A percentile compares a stretch with the other conserved stretches of the same genome.
Evolutionary conservation across 352 stramenopile genomes (phyloP).

Genomic region (Globisporangium viniferum): DNA sequence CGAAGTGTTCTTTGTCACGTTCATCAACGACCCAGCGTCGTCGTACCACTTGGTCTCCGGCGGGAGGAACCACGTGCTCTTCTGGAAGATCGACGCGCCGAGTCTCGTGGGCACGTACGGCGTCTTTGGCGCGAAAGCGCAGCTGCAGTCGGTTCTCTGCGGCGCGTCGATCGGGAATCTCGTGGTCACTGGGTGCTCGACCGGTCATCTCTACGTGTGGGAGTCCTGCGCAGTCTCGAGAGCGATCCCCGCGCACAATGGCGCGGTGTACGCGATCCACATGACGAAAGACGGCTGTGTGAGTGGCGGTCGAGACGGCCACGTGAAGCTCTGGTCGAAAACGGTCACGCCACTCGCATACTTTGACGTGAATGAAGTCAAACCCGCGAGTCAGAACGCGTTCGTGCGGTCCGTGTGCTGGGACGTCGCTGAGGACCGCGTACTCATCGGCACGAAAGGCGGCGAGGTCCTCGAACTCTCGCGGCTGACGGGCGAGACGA

Average conservation of each 20-base stretch:
- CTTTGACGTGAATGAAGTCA: constrained; percentile 54
- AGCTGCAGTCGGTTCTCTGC: constrained; percentile 58
- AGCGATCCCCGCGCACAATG: constrained; percentile 63
- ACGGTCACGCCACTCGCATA: constrained; percentile 46
- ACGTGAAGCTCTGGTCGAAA: constrained; percentile 70
- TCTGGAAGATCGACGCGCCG: constrained; percentile 62
- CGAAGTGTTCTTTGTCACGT: constrained; percentile 59
- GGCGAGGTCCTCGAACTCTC: constrained; percentile 71
- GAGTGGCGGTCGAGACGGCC: constrained; percentile 57
- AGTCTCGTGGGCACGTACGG: constrained; percentile 48
- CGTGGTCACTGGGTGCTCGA: constrained; percentile 56
- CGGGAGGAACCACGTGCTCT: constrained; percentile 64
- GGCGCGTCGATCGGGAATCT: constrained; percentile 49
- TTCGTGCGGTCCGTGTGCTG: constrained; percentile 59
- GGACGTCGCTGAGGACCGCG: constrained; percentile 64
- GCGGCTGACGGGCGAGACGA: constrained; percentile 51
- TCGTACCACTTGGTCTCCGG: constrained; percentile 57
- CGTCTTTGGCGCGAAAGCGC: constrained; percentile 57
- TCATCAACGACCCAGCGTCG: constrained; percentile 43
- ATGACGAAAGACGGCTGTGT: constrained; percentile 49
- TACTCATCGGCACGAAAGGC: constrained; percentile 65
- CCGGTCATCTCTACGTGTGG: constrained; percentile 73
- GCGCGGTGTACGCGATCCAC: constrained; percentile 67
- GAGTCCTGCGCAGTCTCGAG: constrained; percentile 53
- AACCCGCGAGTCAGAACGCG: constrained; percentile 44